These are phyloP conservation scores for Didymella glomerata DNA, from an alignment of 2,329 filamentous ascomycete species.

Conservation along the genomic window DNA sequence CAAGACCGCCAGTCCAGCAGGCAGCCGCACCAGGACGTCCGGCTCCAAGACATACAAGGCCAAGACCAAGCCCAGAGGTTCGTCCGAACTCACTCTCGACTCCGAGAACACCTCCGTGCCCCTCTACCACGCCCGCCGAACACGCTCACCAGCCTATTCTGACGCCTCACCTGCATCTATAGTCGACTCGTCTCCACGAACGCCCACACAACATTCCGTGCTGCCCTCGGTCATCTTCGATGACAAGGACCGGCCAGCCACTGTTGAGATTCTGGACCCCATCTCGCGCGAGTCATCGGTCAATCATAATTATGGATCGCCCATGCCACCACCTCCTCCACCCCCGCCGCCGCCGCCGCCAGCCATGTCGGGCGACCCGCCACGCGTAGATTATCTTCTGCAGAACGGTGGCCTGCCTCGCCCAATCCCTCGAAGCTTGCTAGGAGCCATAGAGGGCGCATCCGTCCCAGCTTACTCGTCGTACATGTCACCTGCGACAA, in stretches of 20 bases:
- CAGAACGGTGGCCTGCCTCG: constrained; percentile 84
- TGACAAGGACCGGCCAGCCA: constrained; percentile 49
- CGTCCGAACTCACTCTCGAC: constrained; percentile 55
- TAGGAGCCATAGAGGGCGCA: constrained; percentile 69
- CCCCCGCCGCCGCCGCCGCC: constrained; percentile 71
- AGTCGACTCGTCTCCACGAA: constrained; percentile 57
- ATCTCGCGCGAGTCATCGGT: constrained; percentile 44
- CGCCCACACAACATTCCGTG: constrained; percentile 53
- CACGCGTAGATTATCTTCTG: constrained; percentile 89
- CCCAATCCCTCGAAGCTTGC: constrained; percentile 75
- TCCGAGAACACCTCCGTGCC: constrained; percentile 58
- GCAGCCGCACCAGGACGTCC: constrained; percentile 34
- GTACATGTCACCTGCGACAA: constrained; percentile 61
- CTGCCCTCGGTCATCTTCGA: constrained; percentile 46
- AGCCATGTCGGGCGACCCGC: constrained; percentile 70
- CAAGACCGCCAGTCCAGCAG: constrained; percentile 38
- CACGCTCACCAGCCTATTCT: constrained; percentile 45
- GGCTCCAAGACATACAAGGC: constrained; percentile 32
- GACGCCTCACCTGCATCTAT: constrained; percentile 53
- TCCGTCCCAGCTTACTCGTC: constrained; percentile 67
- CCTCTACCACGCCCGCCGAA: constrained; percentile 48
- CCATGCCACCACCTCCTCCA: constrained; percentile 50
- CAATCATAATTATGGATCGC: constrained; percentile 56
- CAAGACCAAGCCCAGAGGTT: constrained; percentile 44
- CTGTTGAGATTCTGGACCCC: constrained; percentile 55